Percentiles rank a stretch among this genome's conserved stretches.
These are phyloP conservation scores for Micractinium sp. DNA, from an alignment of 139 green algal genomes.

Conservation along the genomic window DNA sequence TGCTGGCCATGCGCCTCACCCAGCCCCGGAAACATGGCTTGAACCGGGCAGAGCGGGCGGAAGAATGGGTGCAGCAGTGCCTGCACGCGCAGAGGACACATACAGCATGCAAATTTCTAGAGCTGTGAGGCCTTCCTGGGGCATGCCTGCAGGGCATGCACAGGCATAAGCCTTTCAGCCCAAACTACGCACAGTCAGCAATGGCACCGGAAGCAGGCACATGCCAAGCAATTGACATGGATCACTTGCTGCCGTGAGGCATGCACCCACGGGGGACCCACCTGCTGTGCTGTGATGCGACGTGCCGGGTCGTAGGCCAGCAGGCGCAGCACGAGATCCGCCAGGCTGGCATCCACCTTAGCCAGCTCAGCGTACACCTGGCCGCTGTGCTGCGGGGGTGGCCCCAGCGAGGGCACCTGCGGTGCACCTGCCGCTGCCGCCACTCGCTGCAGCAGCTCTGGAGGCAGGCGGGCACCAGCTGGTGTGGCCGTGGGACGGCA, in stretches of 20 bases:
- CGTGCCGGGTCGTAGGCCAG: conserved; percentile 42
- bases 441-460: not conserved
- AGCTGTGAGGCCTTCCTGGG: not conserved
- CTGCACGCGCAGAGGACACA: not conserved
- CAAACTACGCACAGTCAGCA: not conserved
- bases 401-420: not conserved
- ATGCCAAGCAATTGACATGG: too few species aligned
- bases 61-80: conserved; percentile 56
- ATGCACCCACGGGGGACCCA: not conserved
- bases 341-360: conserved; percentile 38
- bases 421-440: not conserved
- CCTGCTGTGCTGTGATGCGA: conserved; percentile 37
- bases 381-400: not conserved
- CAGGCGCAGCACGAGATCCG: conserved; percentile 47
- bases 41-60: conserved; percentile 10
- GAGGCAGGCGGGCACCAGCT: not conserved
- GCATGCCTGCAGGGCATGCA: not conserved
- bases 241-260: not conserved
- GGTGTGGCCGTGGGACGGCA: not conserved
- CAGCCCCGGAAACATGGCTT: conserved; percentile 23
- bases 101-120: not conserved
- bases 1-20: not conserved
- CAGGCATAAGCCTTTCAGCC: not conserved
- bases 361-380: conserved; percentile 36
- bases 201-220: not conserved